Percentiles rank a stretch among this genome's conserved stretches.
These are phyloP conservation scores for Paramecium sonneborni DNA, from an alignment of 73 alveolate genomes.

Conservation along the genomic window DNA sequence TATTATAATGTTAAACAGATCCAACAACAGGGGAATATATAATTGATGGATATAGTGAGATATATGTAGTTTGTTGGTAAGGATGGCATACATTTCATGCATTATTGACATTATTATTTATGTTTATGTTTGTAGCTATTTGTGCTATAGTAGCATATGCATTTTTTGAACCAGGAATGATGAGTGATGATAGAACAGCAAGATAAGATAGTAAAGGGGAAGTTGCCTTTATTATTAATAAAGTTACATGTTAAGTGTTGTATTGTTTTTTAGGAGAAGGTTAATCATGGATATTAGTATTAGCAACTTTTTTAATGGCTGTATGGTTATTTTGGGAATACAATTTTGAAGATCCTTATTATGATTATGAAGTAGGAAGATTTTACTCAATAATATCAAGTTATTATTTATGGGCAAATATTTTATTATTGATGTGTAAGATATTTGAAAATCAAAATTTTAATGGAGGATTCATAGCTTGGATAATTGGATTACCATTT, in stretches of 20 bases:
- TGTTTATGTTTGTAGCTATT: slow-evolving; percentile 25
- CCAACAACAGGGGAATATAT: slow-evolving; percentile 16
- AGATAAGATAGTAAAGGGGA: slow-evolving; percentile 58
- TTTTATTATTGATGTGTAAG: slow-evolving; percentile 72
- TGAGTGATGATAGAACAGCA: slow-evolving; percentile 58
- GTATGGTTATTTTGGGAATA: slow-evolving; percentile 21
- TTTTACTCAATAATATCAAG: slow-evolving; percentile 46
- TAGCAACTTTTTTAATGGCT: slow-evolving; percentile 31
- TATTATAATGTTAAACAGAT: slow-evolving; percentile 31
- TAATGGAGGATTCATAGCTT: slow-evolving; percentile 84
- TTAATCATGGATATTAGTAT: slow-evolving; percentile 39
- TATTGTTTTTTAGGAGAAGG: slow-evolving; percentile 47
- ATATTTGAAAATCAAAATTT: slow-evolving; percentile 78
- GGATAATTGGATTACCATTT: slow-evolving; percentile 85
- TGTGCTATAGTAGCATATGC: slow-evolving; percentile 63
- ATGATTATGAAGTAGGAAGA: slow-evolving; percentile 54
- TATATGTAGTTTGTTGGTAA: slow-evolving; percentile 48
- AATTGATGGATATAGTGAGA: not conserved
- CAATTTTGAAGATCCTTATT: slow-evolving; percentile 62
- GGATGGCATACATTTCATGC: slow-evolving; percentile 61
- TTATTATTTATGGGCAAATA: slow-evolving; percentile 70
- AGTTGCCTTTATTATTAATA: slow-evolving; percentile 53
- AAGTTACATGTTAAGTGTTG: slow-evolving; percentile 54
- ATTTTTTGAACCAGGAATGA: slow-evolving; percentile 65
- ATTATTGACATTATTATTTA: slow-evolving; percentile 2